Evolutionary conservation across 2,329 filamentous ascomycete species (phyloP).

Genomic region (Cladophialophora chaetospira): DNA sequence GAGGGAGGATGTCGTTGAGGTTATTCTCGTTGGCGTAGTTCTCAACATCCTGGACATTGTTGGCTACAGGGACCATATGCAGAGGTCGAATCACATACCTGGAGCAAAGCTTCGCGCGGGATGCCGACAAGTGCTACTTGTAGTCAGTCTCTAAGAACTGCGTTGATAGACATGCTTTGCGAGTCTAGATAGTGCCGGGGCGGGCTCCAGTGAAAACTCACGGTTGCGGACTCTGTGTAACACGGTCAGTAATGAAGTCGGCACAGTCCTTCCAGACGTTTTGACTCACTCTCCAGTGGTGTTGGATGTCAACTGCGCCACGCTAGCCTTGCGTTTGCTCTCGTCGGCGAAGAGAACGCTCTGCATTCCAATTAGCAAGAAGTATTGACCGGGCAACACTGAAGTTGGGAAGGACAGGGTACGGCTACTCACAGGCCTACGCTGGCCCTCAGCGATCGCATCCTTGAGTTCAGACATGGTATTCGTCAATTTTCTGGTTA

Average conservation of each 20-base stretch:
- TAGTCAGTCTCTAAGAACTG: background rate
- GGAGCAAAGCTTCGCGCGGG: conserved; percentile 37
- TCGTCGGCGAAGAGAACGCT: conserved; percentile 28
- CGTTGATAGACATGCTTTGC: background rate
- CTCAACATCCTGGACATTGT: conserved; percentile 36
- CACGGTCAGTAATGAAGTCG: background rate
- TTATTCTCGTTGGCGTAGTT: conserved; percentile 56
- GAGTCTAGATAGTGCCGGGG: background rate
- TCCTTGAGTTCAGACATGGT: conserved; percentile 25
- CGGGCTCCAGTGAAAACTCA: background rate
- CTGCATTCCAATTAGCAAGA: conserved; percentile 1
- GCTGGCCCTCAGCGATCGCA: conserved; percentile 1
- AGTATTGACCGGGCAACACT: background rate
- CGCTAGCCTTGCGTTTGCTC: conserved; percentile 31
- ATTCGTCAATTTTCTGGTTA: background rate
- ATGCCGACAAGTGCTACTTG: conserved; percentile 34
- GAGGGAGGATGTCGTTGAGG: conserved; percentile 58
- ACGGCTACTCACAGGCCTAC: background rate
- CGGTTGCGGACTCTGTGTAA: conserved; percentile 33
- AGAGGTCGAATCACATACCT: no score
- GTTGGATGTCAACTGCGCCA: conserved; percentile 38
- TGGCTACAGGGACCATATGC: no score
- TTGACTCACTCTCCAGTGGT: conserved; percentile 39
- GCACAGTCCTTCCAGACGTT: background rate
- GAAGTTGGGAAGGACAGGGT: background rate